phyloP scores from a whole-genome alignment of 192 early-diverging fungal genomes.

The Coemansia sp. region DNA sequence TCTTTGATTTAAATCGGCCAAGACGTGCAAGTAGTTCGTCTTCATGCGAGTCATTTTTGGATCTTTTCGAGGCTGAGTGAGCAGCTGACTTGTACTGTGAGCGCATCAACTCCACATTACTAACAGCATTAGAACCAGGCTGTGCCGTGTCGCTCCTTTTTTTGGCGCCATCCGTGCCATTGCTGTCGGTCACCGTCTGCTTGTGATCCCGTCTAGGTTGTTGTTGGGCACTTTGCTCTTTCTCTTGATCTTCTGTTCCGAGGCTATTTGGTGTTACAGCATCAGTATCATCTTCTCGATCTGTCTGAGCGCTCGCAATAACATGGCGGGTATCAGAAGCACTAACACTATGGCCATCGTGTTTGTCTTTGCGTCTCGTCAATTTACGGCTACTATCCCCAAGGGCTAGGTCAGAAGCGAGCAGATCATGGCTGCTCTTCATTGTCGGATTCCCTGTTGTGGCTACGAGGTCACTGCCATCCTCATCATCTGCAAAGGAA shows the following conservation, averaged over 20 bases:
- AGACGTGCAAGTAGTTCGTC: slow-evolving; percentile 57
- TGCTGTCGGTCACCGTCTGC: not conserved
- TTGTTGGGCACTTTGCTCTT: not conserved
- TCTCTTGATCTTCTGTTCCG: not conserved
- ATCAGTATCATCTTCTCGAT: not conserved
- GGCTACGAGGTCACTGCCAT: slow-evolving; percentile 49
- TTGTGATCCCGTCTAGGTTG: not conserved
- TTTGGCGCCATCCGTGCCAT: not conserved
- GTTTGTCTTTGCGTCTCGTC: not conserved
- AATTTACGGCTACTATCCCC: slow-evolving; percentile 5
- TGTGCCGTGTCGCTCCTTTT: not conserved
- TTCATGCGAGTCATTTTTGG: slow-evolving; percentile 37
- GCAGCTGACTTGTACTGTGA: slow-evolving; percentile 11
- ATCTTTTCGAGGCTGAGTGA: slow-evolving; percentile 6
- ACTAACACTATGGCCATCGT: slow-evolving; percentile 17
- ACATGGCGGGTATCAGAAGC: slow-evolving; percentile 17
- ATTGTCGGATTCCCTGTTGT: slow-evolving; percentile 44
- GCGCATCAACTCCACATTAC: slow-evolving; percentile 17
- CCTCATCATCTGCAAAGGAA: slow-evolving; percentile 88
- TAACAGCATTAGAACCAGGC: not conserved
- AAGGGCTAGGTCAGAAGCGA: slow-evolving; percentile 32
- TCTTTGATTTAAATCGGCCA: slow-evolving; percentile 35
- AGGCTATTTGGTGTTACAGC: not conserved
- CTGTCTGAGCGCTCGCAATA: not conserved
- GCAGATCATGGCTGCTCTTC: slow-evolving; percentile 80